Evolutionary conservation across 805 yeast genomes (phyloP).

Genomic region (Barnettozyma californica): DNA sequence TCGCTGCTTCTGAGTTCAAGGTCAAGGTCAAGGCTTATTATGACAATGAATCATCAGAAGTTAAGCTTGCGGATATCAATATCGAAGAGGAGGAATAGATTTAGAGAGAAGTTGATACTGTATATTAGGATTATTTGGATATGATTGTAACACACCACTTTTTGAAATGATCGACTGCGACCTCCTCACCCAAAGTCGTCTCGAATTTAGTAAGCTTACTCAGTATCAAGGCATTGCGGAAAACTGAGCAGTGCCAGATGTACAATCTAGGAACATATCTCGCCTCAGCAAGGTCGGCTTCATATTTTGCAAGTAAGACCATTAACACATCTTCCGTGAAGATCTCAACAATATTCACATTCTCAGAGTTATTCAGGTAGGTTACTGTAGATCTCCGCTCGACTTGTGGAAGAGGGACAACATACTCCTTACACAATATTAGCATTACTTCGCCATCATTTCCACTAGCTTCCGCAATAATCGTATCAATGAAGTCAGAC

Average conservation of each 20-base stretch:
- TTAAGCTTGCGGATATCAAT: constrained; percentile 30
- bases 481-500: constrained; percentile 4
- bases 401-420: constrained; percentile 1
- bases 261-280: neutral
- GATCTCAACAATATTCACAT: constrained; percentile 7
- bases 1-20: constrained; percentile 88
- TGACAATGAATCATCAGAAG: constrained; percentile 47
- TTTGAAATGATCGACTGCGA: neutral
- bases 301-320: constrained; percentile 4
- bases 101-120: neutral
- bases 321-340: constrained; percentile 1
- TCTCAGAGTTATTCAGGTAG: constrained; percentile 4
- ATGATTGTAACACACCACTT: constrained; percentile 6
- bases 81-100: constrained; percentile 24
- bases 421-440: neutral
- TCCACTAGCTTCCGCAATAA: neutral
- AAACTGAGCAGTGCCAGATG: neutral
- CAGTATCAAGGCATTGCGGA: constrained; percentile 2
- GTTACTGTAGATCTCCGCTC: constrained; percentile 11
- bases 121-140: constrained; percentile 11
- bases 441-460: neutral
- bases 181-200: constrained; percentile 2
- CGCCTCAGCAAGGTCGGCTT: neutral
- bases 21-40: constrained; percentile 76
- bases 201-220: constrained; percentile 5